Conservation (phyloP, 768 basidiomycete species). For the Piloderma croceum region DNA sequence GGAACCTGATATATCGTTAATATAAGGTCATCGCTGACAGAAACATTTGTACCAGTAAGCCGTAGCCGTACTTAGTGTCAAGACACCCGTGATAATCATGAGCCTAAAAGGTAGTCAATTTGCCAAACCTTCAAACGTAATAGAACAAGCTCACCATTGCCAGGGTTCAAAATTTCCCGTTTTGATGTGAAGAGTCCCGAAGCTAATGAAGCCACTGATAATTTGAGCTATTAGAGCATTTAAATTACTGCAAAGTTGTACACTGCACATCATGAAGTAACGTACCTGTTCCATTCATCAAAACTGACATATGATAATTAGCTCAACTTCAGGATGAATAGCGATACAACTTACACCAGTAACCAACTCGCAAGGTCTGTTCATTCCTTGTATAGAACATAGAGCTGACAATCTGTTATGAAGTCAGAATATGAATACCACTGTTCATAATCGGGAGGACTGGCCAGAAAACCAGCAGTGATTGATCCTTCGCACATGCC, state of each 20-base stretch:
- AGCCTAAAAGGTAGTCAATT: constrained; percentile 35
- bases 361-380: constrained; percentile 64
- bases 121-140: background rate
- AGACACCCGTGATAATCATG: constrained; percentile 61
- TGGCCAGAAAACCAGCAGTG: constrained; percentile 73
- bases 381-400: constrained; percentile 77
- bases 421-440: too few species aligned
- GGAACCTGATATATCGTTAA: constrained; percentile 37
- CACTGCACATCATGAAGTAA: too few species aligned
- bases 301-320: constrained; percentile 33
- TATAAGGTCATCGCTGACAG: too few species aligned
- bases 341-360: constrained; percentile 74
- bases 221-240: too few species aligned
- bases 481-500: constrained; percentile 70
- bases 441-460: too few species aligned
- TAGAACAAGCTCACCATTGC: constrained; percentile 51
- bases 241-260: background rate
- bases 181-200: constrained; percentile 58
- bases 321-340: background rate
- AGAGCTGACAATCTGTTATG: constrained; percentile 65
- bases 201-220: constrained; percentile 62
- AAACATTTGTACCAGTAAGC: constrained; percentile 49
- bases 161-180: constrained; percentile 56
- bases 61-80: constrained; percentile 49
- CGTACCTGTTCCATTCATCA: constrained; percentile 71